Percentiles rank a stretch among this genome's conserved stretches.
Evolutionary conservation across 78 protist species (phyloP).

Genomic region (Chrysochromulina parva): DNA sequence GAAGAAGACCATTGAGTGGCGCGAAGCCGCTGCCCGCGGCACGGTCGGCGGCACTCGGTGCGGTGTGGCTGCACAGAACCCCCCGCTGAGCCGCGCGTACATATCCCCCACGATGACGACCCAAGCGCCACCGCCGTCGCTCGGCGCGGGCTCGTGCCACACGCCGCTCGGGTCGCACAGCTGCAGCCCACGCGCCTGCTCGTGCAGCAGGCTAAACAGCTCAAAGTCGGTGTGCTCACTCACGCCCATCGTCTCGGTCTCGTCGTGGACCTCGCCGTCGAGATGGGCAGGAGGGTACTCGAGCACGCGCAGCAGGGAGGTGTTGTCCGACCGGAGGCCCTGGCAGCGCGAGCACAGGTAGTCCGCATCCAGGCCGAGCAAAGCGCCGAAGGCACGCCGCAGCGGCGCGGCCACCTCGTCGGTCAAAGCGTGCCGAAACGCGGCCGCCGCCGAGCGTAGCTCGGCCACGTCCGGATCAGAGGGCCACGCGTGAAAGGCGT

Average conservation of each 20-base stretch:
- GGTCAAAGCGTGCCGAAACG: not conserved
- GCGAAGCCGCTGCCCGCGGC: not conserved
- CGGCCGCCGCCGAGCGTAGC: not conserved
- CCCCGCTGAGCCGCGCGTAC: not conserved
- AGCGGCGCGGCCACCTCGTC: not conserved
- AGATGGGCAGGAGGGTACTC: not conserved
- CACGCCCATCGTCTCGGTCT: not conserved
- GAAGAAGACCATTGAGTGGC: not conserved
- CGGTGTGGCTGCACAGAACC: not conserved
- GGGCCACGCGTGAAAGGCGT: not conserved
- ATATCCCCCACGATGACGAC: not conserved
- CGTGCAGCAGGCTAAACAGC: not conserved
- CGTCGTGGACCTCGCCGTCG: not conserved
- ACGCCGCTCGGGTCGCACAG: not conserved
- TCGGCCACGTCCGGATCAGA: not conserved
- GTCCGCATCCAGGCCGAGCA: not conserved
- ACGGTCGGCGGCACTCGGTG: not conserved
- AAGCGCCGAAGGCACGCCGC: not conserved
- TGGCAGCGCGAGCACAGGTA: not conserved
- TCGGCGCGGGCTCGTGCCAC: not conserved
- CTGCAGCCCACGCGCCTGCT: not conserved
- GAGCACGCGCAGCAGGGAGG: not conserved
- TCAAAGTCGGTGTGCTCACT: not conserved
- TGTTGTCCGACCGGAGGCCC: not conserved
- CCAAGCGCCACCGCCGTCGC: not conserved